A percentile compares a stretch with the other conserved stretches of the same genome.
phyloP scores from a whole-genome alignment of 495 filamentous ascomycete species.

The Neurospora sp. region DNA sequence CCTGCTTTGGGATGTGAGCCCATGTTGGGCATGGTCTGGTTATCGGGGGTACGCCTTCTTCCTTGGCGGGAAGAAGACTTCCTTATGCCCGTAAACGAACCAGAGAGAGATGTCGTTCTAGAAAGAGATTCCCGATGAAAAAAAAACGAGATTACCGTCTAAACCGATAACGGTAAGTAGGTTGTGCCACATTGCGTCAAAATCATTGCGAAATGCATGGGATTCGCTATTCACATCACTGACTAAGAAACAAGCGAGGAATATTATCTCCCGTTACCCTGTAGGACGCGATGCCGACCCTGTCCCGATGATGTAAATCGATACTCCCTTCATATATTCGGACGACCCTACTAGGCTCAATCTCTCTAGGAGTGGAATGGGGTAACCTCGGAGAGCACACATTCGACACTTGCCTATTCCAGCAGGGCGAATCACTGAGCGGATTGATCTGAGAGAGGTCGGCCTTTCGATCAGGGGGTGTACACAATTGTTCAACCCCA shows the following conservation, averaged over 20 bases:
- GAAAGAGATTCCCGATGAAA: neutral
- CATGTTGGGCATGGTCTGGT: neutral
- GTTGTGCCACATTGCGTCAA: neutral
- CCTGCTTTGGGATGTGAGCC: neutral
- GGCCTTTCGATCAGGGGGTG: neutral
- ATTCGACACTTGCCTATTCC: neutral
- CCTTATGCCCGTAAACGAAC: neutral
- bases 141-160: neutral
- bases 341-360: neutral
- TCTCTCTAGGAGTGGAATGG: neutral
- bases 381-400: neutral
- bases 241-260: neutral
- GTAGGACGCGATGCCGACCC: neutral
- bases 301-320: neutral
- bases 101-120: neutral
- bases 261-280: neutral
- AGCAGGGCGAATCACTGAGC: neutral
- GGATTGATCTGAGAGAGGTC: neutral
- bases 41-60: neutral
- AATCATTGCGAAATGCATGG: neutral
- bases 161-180: neutral
- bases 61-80: neutral
- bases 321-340: neutral
- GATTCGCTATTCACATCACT: neutral
- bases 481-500: neutral